Percentiles rank a stretch among this genome's conserved stretches.
phyloP scores from a whole-genome alignment of 2,329 filamentous ascomycete species.

The Aspergillus aculeatinus region DNA sequence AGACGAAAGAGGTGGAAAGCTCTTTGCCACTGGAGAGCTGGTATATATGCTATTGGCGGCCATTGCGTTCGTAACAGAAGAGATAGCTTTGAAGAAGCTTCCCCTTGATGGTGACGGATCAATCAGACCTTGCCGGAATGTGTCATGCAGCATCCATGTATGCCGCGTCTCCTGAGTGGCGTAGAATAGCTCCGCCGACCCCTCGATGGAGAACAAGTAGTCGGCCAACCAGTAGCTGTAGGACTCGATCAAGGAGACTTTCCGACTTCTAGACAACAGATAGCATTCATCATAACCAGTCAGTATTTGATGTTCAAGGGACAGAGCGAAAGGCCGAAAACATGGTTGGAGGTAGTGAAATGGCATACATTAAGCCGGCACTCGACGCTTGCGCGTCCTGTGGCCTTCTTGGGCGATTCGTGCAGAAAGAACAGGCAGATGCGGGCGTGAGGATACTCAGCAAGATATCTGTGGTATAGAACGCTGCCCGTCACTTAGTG shows the following conservation, averaged over 20 bases:
- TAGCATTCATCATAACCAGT: not conserved
- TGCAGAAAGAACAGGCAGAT: not conserved
- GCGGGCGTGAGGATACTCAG: not conserved
- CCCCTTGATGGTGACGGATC: constrained; percentile 3
- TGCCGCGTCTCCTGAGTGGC: not conserved
- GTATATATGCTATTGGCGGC: constrained; percentile 49
- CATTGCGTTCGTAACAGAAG: constrained; percentile 21
- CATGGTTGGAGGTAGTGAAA: not conserved
- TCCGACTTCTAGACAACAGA: constrained; percentile 1
- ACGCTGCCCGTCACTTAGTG: not conserved
- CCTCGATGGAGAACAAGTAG: not conserved
- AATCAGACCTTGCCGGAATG: constrained; percentile 4
- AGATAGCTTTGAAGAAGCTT: constrained; percentile 9
- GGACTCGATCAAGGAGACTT: constrained; percentile 1
- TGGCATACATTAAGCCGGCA: constrained; percentile 10
- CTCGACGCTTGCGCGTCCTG: not conserved
- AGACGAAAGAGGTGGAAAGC: constrained; percentile 68
- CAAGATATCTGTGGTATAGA: not conserved
- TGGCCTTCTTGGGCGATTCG: not conserved
- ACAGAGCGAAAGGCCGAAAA: not conserved
- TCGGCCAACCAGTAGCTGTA: constrained; percentile 6
- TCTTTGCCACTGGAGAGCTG: constrained; percentile 54
- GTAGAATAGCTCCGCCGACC: constrained; percentile 1
- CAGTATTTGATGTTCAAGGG: not conserved
- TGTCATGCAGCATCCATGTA: constrained; percentile 12